Base-by-base conservation (phyloP, 305 asterid genomes). In the Fraxinus sp. region DNA sequence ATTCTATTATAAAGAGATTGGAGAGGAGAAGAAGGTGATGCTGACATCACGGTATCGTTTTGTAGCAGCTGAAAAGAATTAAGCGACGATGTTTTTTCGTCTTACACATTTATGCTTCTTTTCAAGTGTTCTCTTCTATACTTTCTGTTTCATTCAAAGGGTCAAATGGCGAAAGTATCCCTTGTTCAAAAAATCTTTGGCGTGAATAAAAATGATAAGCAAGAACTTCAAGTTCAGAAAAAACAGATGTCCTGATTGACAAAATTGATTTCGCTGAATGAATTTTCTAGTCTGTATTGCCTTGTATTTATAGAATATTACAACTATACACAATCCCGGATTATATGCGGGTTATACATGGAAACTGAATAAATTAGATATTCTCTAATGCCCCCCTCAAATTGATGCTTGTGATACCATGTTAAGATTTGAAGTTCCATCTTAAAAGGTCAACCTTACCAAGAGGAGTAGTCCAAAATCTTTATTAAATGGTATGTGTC, bases 21-120 rank as follows among this genome's bases (percentile, higher is more conserved):
- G 78, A 36, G 79, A 73, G 79, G 62, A 30, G 59, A 77, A 49
- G 81, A 59, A 57, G 70, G 75, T 35, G 78, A 71, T 41, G 79
- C 57, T 78, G 73, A 76, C 16, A 20, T 3, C 16, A 81, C 76
- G 72, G 37, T 36, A 39, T 68, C 76, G 66, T 85, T 82, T 74
- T 59, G 72, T 32, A 78, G 74, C 33, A 52, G 49, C 75, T 78
- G 71, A 26, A 44, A 37, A 28, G 24, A 26, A 49, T 44, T 49
- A 37, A 32, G 36, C 41, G 70, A 74, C 33, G 62, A 74, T 59
- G 18, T 81, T 72, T 44, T 3, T 24, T 14, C 62, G 77, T 24
- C 74, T 68, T 68, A 8, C 5, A 28, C 74, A 68, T 68, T 68
- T 26, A 68, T 2, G n/a, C 37, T 26, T 28, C 7, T 11, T 62